A percentile compares a stretch with the other conserved stretches of the same genome.
These are phyloP conservation scores for Pseudogymnoascus sp. DNA, from an alignment of 2,329 filamentous ascomycete species.

Conservation along the genomic window DNA sequence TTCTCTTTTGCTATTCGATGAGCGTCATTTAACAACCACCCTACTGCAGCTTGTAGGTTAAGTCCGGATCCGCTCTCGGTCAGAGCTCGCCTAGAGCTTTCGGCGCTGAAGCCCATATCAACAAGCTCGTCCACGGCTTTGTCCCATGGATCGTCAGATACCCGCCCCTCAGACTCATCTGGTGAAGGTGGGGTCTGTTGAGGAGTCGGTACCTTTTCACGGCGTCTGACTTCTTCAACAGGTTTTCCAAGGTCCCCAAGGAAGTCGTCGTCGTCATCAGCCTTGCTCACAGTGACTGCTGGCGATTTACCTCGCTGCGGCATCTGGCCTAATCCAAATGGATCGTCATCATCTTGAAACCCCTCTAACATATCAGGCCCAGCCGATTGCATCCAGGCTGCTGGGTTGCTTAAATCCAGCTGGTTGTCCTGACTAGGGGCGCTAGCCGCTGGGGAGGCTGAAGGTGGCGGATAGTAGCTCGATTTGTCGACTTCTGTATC, in stretches of 20 bases:
- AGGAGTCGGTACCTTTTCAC: slow-evolving; percentile 41
- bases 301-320: slow-evolving; percentile 34
- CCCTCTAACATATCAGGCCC: slow-evolving; percentile 17
- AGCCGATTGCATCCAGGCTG: slow-evolving; percentile 42
- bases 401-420: slow-evolving; percentile 47
- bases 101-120: slow-evolving; percentile 87
- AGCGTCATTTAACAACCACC: slow-evolving; percentile 85
- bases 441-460: slow-evolving; percentile 30
- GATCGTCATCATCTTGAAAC: slow-evolving; percentile 66
- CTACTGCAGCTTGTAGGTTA: slow-evolving; percentile 79
- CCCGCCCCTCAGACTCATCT: slow-evolving; percentile 17
- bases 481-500: slow-evolving; percentile 61
- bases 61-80: slow-evolving; percentile 70
- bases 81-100: slow-evolving; percentile 75
- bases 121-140: slow-evolving; percentile 79
- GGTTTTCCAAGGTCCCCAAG: slow-evolving; percentile 58
- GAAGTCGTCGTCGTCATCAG: slow-evolving; percentile 56
- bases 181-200: slow-evolving; percentile 17
- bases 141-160: slow-evolving; percentile 58
- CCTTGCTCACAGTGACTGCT: slow-evolving; percentile 19
- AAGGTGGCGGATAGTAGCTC: slow-evolving; percentile 55
- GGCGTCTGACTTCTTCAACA: slow-evolving; percentile 54
- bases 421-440: slow-evolving; percentile 32
- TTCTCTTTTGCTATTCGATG: slow-evolving; percentile 77
- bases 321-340: slow-evolving; percentile 71